Conservation (phyloP, 2,329 filamentous ascomycete genomes). For the Tolypocladium album region DNA sequence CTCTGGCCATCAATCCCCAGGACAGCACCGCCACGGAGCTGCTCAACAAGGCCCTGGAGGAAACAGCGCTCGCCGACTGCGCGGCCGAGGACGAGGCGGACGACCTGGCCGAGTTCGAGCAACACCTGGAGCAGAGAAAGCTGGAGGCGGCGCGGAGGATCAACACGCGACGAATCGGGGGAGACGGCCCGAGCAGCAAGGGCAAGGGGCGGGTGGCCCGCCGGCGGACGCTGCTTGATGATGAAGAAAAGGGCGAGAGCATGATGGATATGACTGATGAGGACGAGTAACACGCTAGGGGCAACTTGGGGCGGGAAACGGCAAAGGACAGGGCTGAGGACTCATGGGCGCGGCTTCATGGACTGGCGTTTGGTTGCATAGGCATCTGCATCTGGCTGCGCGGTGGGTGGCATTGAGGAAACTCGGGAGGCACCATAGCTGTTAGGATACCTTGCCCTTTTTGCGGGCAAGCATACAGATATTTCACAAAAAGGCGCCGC, state of each 20-base stretch:
- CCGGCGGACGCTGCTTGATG: conserved; percentile 18
- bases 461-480: background rate
- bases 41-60: conserved; percentile 58
- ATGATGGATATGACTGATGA: conserved; percentile 49
- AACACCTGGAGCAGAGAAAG: conserved; percentile 36
- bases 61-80: conserved; percentile 38
- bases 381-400: background rate
- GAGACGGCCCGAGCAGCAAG: conserved; percentile 23
- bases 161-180: conserved; percentile 14
- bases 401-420: background rate
- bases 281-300: conserved; percentile 20
- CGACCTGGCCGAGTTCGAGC: conserved; percentile 39
- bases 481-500: background rate
- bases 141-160: conserved; percentile 28
- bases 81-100: conserved; percentile 36
- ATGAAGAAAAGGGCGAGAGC: conserved; percentile 29
- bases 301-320: background rate
- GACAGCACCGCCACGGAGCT: conserved; percentile 74
- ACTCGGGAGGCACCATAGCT: background rate
- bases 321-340: background rate
- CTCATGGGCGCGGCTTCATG: background rate
- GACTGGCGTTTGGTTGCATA: background rate
- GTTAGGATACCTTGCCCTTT: background rate
- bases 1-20: conserved; percentile 66
- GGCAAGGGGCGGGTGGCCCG: conserved; percentile 33